Evolutionary conservation across 208 protist species (phyloP), one percentile per base, ranked within the genome.

Genomic region (Leishmania arabica): DNA sequence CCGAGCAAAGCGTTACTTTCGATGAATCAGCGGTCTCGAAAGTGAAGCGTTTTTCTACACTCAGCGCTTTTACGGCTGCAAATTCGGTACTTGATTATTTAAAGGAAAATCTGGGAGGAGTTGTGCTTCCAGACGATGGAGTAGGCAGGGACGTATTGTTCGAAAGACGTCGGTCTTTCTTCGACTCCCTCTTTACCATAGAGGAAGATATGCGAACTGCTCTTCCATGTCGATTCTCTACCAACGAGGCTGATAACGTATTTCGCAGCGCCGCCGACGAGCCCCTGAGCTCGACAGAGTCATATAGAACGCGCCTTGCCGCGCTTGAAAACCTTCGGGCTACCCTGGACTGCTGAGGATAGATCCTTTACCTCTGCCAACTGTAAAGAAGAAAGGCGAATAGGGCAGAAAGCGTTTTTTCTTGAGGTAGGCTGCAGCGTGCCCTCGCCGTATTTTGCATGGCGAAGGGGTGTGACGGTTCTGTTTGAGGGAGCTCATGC

Each of bases 111-210:
- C 56, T 88, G 31, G 76, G 80, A 31, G 73, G 45, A 34, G 54
- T 13, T 7, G 53, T 37, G 21, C 34, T 58, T 37, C 6, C 81
- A 27, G 47, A 71, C 6, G 72, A 68, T 60, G 31, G 42, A 13
- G 49, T 84, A 27, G 42, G 42, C 4, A 42, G 31, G 8, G 70
- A 83, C 8, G 9, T 80, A 9, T 62, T 88, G 1, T 6, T 66
- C 2, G 75, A 79, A n/a, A 83, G 80, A 51, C 73, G 85, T 19
- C 53, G 53, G 1, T 54, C 70, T 13, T 88, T 88, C 75, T 79
- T 88, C 31, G 75, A 86, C 11, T 80, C 85, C 3, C 78, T 88
- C n/a, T 87, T 87, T 37, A 78, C 79, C 1, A 56, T 51, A 21
- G 56, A 31, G 17, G 78, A 85, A 27, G 64, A 85, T 15, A 31